Percentiles rank a stretch among this genome's conserved stretches.
Evolutionary conservation across 169 alveolate species (phyloP).

Genomic region (Plasmodium yoelii): DNA sequence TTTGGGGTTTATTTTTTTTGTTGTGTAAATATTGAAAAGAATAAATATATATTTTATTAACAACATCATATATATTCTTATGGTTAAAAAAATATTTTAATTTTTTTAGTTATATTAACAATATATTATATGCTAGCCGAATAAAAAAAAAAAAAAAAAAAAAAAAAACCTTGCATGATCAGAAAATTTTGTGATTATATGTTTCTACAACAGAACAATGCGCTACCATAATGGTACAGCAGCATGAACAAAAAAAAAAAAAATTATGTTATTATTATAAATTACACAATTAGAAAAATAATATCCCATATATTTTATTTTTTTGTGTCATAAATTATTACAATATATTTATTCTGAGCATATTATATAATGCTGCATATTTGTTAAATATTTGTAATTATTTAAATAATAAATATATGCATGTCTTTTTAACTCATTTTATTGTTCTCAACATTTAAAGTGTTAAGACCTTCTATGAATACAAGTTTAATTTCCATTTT

Average conservation of each 20-base stretch:
- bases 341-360: constrained; percentile 72
- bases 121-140: constrained; percentile 32
- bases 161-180: constrained; percentile 49
- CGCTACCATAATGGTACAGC: constrained; percentile 2
- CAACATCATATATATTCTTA: not conserved
- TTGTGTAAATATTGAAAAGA: constrained; percentile 13
- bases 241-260: constrained; percentile 13
- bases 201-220: constrained; percentile 19
- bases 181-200: constrained; percentile 16
- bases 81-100: not conserved
- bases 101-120: not conserved
- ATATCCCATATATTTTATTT: constrained; percentile 22
- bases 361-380: constrained; percentile 8
- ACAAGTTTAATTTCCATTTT: constrained; percentile 12
- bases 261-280: constrained; percentile 2
- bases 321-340: constrained; percentile 9
- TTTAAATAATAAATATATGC: constrained; percentile 23
- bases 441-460: constrained; percentile 24
- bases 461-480: constrained; percentile 25
- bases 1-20: constrained; percentile 1
- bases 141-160: constrained; percentile 51
- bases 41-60: not conserved
- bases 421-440: constrained; percentile 26
- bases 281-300: not conserved
- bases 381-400: constrained; percentile 19